Conservation (phyloP, 2,329 filamentous ascomycete genomes). For the Paraphaeosphaeria sporulosa region DNA sequence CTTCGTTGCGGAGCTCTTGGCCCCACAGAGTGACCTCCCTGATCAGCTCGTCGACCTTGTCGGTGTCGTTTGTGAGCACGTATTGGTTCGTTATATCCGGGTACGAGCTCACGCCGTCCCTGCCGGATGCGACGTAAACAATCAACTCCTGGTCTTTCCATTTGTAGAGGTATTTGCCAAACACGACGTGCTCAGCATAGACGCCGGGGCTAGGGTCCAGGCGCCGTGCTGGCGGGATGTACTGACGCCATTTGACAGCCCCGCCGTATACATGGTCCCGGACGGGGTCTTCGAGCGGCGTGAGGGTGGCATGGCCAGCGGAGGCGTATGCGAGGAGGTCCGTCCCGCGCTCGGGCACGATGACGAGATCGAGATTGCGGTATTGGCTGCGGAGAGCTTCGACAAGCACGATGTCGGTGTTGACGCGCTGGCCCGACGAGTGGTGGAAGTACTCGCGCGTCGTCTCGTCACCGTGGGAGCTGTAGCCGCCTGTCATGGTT, state of each 20-base stretch:
- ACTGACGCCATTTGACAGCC: constrained; percentile 47
- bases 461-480: constrained; percentile 45
- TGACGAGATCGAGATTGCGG: constrained; percentile 53
- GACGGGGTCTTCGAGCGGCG: constrained; percentile 51
- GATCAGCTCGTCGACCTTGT: constrained; percentile 60
- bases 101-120: constrained; percentile 47
- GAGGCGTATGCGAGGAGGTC: constrained; percentile 53
- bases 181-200: constrained; percentile 49
- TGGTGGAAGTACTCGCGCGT: constrained; percentile 54
- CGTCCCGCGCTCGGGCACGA: constrained; percentile 43
- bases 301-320: constrained; percentile 51
- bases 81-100: constrained; percentile 51
- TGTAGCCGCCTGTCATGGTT: constrained; percentile 38
- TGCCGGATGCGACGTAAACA: constrained; percentile 51
- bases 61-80: constrained; percentile 49
- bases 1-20: constrained; percentile 66
- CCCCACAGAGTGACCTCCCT: constrained; percentile 64
- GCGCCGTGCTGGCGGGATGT: constrained; percentile 49
- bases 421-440: constrained; percentile 51
- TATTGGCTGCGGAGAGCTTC: constrained; percentile 56
- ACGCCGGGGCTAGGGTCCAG: constrained; percentile 46
- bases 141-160: constrained; percentile 55
- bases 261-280: constrained; percentile 46
- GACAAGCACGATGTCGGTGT: constrained; percentile 54
- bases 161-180: constrained; percentile 56